Base-by-base conservation (phyloP, 345 rosid genomes). In the Populus tremula region DNA sequence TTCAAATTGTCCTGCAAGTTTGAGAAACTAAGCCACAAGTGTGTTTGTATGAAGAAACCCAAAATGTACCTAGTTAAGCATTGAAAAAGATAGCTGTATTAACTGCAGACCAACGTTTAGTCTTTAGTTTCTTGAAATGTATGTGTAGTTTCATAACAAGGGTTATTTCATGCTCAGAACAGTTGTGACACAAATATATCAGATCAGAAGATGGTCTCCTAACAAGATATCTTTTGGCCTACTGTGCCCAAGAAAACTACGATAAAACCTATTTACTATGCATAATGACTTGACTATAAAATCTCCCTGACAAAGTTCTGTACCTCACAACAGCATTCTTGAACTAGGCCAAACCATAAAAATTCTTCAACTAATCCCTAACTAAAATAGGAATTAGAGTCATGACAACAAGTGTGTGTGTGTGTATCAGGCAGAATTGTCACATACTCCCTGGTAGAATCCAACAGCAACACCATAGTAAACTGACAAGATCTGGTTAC, bases 401-500 rank as follows among this genome's bases (percentile, higher is more conserved):
- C 13, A 45, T 45, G 50, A 45, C 50, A 45, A 41, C 4, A 2
- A 2, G 45, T 10, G 45, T 2, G 45, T 10, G 10, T 31, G 33
- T 33, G 36, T 33, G 45, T 41, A 0, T 41, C 45, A 2, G 3
- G 11, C 45, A 41, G 45, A 41, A 67, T 53, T 73, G 69, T 64
- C 59, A 49, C 78, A 41, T 77, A 81, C 82, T 73, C 82, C 78
- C 38, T 71, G 83, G 43, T 79, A 79, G 82, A 79, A 79, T 29
- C 78, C 78, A 68, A 69, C 63, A 47, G 74, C 82, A 74, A 56
- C 25, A 45, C 77, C 77, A 74, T 31, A 68, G 43, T 79, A 74
- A 45, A 23, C 70, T 45, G 7, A 4, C 27, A 45, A 5, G 13
- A 79, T 47, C 73, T 69, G 82, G 64, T 73, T 77, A 8, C 29